A percentile compares a stretch with the other conserved stretches of the same genome.
Conservation (phyloP, 2,329 filamentous ascomycete species). For the Hypoxylon sp. region DNA sequence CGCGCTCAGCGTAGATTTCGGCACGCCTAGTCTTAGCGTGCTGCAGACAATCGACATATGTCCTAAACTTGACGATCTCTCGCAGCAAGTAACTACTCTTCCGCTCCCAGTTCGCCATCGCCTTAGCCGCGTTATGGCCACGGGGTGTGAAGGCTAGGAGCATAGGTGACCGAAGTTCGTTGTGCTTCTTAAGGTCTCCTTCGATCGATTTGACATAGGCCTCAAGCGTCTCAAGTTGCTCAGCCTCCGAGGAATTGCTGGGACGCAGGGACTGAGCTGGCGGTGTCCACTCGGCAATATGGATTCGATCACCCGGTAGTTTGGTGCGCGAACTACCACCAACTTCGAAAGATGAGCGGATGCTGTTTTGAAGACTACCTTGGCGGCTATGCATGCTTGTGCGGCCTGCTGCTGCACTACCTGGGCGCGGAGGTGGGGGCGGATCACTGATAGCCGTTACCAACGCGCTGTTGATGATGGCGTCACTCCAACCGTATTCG, state of each 20-base stretch:
- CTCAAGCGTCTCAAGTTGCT: constrained; percentile 82
- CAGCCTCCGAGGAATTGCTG: constrained; percentile 81
- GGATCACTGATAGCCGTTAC: constrained; percentile 68
- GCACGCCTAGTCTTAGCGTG: constrained; percentile 78
- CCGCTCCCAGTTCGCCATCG: constrained; percentile 97
- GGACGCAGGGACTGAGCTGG: constrained; percentile 92
- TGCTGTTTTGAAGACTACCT: constrained; percentile 59
- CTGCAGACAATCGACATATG: constrained; percentile 89
- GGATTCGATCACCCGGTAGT: constrained; percentile 86
- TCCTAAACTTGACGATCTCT: constrained; percentile 97
- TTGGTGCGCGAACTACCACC: constrained; percentile 72
- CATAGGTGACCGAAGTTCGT: constrained; percentile 89
- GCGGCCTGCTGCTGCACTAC: constrained; percentile 64
- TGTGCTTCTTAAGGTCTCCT: constrained; percentile 87
- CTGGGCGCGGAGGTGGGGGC: constrained; percentile 62
- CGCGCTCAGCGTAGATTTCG: constrained; percentile 77
- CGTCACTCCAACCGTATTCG: constrained; percentile 96
- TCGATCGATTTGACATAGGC: constrained; percentile 89
- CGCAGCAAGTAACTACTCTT: constrained; percentile 92
- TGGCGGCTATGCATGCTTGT: constrained; percentile 65
- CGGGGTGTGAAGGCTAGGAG: constrained; percentile 89
- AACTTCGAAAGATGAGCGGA: constrained; percentile 76
- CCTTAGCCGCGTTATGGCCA: constrained; percentile 83
- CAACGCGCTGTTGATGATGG: constrained; percentile 76
- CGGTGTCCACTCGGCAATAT: constrained; percentile 89